Evolutionary conservation across 768 basidiomycete species (phyloP).

Genomic region (Pleurotus djamor): DNA sequence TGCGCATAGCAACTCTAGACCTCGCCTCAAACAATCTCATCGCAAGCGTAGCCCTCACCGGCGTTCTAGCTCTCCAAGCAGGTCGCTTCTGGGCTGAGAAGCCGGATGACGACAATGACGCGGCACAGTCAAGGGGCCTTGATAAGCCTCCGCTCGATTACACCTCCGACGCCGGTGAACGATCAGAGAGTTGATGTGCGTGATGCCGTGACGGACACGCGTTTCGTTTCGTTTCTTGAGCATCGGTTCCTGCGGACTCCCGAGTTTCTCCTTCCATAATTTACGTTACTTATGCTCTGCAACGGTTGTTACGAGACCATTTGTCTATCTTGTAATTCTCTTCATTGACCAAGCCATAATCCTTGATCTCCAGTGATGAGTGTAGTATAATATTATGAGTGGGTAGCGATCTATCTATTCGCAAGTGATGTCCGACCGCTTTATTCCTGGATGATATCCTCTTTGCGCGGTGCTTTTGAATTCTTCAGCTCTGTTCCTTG

Average conservation of each 20-base stretch:
- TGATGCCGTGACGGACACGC: background rate
- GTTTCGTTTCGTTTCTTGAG: background rate
- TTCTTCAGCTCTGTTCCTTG: constrained; percentile 83
- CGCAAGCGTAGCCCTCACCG: constrained; percentile 85
- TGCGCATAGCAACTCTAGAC: constrained; percentile 67
- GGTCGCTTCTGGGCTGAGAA: constrained; percentile 85
- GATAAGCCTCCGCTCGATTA: background rate
- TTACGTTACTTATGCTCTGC: background rate
- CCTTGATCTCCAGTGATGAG: background rate
- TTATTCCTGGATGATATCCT: constrained; percentile 88
- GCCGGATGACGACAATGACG: constrained; percentile 52
- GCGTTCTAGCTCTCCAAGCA: constrained; percentile 82
- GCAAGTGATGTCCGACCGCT: background rate
- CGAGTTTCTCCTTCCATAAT: background rate
- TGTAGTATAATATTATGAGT: background rate
- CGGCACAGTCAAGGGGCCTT: constrained; percentile 16
- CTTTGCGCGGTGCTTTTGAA: constrained; percentile 76
- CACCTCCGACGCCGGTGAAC: background rate
- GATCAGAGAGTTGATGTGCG: background rate
- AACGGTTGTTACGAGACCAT: background rate
- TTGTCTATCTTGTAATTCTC: background rate
- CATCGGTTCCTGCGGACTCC: background rate
- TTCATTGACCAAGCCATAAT: background rate
- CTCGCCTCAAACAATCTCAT: constrained; percentile 84
- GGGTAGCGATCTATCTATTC: background rate